Percentiles rank a stretch among this genome's conserved stretches.
These are phyloP conservation scores for Skeletonema costatum DNA, from an alignment of 108 stramenopile genomes.

Conservation along the genomic window DNA sequence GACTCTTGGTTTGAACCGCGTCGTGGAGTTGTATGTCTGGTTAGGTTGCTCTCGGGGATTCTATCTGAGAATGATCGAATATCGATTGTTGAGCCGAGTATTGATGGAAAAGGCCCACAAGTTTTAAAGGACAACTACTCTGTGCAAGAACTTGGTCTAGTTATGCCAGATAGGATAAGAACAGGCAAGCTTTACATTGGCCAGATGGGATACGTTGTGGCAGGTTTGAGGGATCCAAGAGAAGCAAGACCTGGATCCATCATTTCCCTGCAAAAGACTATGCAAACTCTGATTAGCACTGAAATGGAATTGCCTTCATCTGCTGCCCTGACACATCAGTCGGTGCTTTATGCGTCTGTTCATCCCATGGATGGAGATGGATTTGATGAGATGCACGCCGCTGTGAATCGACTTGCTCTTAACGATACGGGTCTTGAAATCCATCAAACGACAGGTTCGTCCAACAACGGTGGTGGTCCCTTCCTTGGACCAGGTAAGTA, in stretches of 20 bases:
- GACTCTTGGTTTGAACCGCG: conserved; percentile 95
- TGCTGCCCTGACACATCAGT: conserved; percentile 55
- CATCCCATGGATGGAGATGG: conserved; percentile 92
- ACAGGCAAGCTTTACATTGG: conserved; percentile 71
- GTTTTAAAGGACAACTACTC: conserved; percentile 35
- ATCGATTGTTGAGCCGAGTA: conserved; percentile 47
- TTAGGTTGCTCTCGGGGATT: conserved; percentile 72
- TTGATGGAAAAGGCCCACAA: background rate
- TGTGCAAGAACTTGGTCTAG: conserved; percentile 85
- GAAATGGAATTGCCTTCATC: conserved; percentile 55
- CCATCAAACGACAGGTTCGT: conserved; percentile 53
- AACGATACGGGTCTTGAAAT: conserved; percentile 94
- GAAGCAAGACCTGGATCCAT: conserved; percentile 93
- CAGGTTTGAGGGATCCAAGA: conserved; percentile 88
- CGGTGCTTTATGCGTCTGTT: conserved; percentile 94
- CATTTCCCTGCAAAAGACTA: conserved; percentile 64
- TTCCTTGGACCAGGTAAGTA: conserved; percentile 94
- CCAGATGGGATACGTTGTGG: conserved; percentile 95
- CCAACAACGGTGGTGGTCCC: conserved; percentile 68
- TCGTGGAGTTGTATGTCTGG: conserved; percentile 80
- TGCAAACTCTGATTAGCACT: conserved; percentile 44
- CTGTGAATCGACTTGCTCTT: conserved; percentile 91
- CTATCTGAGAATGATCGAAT: conserved; percentile 65
- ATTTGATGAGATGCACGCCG: conserved; percentile 89
- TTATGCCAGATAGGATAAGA: conserved; percentile 76